Evolutionary conservation across 1,284 basidiomycete species (phyloP).

Genomic region (Lentinula novae-zelandiae): DNA sequence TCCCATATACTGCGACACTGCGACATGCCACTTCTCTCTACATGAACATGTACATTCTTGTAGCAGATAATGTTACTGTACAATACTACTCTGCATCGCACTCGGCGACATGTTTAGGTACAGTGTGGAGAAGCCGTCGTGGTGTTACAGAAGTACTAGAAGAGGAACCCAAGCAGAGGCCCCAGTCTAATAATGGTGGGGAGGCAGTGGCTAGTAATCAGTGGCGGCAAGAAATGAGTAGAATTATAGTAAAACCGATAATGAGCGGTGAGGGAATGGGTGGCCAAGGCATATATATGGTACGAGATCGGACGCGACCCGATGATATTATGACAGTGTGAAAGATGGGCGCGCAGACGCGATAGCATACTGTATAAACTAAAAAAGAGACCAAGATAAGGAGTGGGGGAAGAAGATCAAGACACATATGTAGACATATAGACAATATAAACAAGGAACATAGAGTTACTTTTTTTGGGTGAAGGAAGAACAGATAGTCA

Average conservation of each 20-base stretch:
- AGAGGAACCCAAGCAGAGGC: neutral
- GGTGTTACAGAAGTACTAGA: neutral
- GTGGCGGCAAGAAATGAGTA: neutral
- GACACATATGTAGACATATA: neutral
- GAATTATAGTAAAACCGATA: neutral
- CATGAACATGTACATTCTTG: neutral
- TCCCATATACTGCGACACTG: too few species aligned
- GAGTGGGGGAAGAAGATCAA: neutral
- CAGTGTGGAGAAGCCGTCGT: neutral
- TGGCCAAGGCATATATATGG: neutral
- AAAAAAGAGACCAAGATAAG: neutral
- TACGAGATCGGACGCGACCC: neutral
- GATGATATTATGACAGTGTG: neutral
- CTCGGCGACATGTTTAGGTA: neutral
- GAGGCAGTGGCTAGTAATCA: neutral
- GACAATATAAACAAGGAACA: constrained; percentile 1
- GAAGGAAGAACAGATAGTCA: neutral
- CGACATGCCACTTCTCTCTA: neutral
- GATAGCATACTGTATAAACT: constrained; percentile 5
- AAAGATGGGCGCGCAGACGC: neutral
- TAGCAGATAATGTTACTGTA: neutral
- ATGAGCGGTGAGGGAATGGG: neutral
- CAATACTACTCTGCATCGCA: neutral
- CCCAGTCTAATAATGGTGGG: neutral
- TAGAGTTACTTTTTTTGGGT: neutral